Base-by-base conservation (phyloP, 805 yeast genomes). In the Dipodascopsis tothii region DNA sequence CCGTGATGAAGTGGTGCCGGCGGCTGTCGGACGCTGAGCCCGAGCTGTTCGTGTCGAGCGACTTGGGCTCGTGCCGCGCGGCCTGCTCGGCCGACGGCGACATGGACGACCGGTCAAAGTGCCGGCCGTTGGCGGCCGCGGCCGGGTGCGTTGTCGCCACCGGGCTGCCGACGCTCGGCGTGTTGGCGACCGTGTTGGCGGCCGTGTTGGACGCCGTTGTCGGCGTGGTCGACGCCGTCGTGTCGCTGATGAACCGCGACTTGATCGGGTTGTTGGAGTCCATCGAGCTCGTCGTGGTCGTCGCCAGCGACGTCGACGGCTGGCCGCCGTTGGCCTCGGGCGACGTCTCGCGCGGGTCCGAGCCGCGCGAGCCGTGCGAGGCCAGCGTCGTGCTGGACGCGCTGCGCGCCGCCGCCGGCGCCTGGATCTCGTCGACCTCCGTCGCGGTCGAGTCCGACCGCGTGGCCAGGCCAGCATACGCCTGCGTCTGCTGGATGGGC, bases 221-320 rank as follows among this genome's bases (percentile, higher is more conserved):
- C 19, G 43, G 43, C 22, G 43, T 18, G 19, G 39, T 18, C 5
- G 33, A 21, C 22, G 19, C 16, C 18, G 23, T 18, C 18, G 39
- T 21, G 11, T 43, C 48, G 36, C 33, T 40, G 7, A 47, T 21
- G 22, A 47, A 47, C 3, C 51, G 48, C 9, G 52, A 48, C 22
- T 40, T 34, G 14, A 48, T 40, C 14, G 48, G 41, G 5, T 35
- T 42, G 21, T 38, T 40, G 2, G 48, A 45, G 18, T 48, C 52
- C 6, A 38, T 42, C 3, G 52, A 43, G n/a, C 35, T 42, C 17
- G 40, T 35, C 11, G 32, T 33, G 14, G 39, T 3, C 18, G 44
- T 20, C 11, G 45, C 46, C 7, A 28, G 21, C 7, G 36, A 33
- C 11, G 36, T 25, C 30, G 30, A 25, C 14, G 30, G 30, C 30